These are phyloP conservation scores for Angophora floribunda DNA, from an alignment of 345 rosid species.

Conservation along the genomic window DNA sequence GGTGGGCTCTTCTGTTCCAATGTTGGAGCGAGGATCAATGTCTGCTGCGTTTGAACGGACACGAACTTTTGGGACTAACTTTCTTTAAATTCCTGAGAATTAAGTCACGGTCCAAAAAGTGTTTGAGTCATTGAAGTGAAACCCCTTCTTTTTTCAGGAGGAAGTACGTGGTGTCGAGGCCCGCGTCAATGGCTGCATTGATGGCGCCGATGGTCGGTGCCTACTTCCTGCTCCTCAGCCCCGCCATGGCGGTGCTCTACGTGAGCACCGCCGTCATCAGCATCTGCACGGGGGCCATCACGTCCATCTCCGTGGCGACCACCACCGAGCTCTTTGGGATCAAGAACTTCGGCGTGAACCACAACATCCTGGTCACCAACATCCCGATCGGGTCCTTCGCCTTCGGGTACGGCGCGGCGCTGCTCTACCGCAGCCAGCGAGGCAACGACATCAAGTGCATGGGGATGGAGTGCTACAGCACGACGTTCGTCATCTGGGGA, in stretches of 20 bases:
- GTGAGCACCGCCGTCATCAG: conserved; percentile 63
- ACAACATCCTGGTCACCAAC: conserved; percentile 63
- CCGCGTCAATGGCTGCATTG: conserved; percentile 46
- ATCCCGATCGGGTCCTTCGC: conserved; percentile 78
- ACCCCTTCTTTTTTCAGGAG: conserved; percentile 18
- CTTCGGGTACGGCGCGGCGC: conserved; percentile 68
- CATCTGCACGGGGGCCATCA: conserved; percentile 67
- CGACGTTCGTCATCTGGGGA: conserved; percentile 69
- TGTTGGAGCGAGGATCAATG: background rate
- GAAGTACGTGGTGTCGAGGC: conserved; percentile 32
- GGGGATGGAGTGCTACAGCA: conserved; percentile 55
- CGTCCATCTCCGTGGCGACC: conserved; percentile 55
- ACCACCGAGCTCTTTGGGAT: conserved; percentile 77
- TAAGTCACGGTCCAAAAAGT: background rate
- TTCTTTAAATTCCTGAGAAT: background rate
- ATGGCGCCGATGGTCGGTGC: conserved; percentile 57
- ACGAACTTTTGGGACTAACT: background rate
- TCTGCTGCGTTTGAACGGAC: background rate
- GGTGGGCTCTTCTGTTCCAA: background rate
- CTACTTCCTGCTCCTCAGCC: conserved; percentile 45
- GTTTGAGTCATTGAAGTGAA: background rate
- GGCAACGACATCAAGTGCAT: conserved; percentile 38
- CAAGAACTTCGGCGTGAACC: conserved; percentile 70
- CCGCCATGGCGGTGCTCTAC: conserved; percentile 27
- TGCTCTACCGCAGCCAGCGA: conserved; percentile 32